Evolutionary conservation across 345 rosid species (phyloP), one percentile per base, ranked within the genome.

Genomic region (Carallia brachiata): DNA sequence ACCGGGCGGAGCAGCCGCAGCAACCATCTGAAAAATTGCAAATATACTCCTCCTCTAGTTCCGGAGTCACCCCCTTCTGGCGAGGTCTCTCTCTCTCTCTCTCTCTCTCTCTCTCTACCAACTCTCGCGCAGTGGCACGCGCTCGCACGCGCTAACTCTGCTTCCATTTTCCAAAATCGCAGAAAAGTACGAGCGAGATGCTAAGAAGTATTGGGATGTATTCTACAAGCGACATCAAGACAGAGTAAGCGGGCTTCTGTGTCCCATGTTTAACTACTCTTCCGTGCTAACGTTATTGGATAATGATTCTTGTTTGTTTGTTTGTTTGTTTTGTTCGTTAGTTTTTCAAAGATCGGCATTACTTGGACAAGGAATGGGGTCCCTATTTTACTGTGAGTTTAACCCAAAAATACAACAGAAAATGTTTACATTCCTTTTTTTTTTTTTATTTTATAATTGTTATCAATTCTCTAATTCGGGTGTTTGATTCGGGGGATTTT

Each of bases 321-420:
- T 59, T 17, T 65, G 7, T 61, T 60, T 23, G 3, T 36, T 78
- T 34, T 36, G 23, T 23, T 23, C 23, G 23, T 73, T 81, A 89
- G 97, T 93, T 93, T 78, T 93, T 93, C 77, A 93, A 93, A 77
- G 98, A 93, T 77, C 87, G 97, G 65, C 98, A 90, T 78, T 93
- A 93, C 82, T 75, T 93, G 88, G 93, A 90, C 73, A 93, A 93
- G 86, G 98, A 93, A 80, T 93, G 98, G 97, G 89, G 90, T 44
- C 81, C 67, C 62, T 88, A 88, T 77, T 89, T 93, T 72, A 75
- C 86, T 6, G 97, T 93, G 76, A 87, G 97, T 83, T 55, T 15
- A 39, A 6, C 59, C 66, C 7, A 36, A 15, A 53, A 53, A 18
- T 4, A 2, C 7, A 30, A 61, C 10, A 57, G 27, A 73, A 17